Conservation (phyloP, 495 filamentous ascomycete genomes). For the Daldinia caldariorum region DNA sequence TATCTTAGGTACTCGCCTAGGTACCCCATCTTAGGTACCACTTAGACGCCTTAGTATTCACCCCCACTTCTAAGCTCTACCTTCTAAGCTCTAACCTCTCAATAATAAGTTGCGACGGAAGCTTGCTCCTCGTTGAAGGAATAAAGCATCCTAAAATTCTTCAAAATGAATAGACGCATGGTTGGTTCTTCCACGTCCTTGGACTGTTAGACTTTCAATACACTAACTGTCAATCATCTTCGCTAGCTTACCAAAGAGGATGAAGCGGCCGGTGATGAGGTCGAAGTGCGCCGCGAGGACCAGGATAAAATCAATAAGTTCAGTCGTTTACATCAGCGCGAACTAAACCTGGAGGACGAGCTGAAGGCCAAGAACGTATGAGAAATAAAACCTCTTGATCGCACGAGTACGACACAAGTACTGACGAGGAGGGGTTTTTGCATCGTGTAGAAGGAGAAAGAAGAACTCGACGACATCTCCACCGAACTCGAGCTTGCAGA, state of each 20-base stretch:
- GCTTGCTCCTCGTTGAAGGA: slow-evolving; percentile 5
- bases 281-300: slow-evolving; percentile 92
- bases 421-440: slow-evolving; percentile 39
- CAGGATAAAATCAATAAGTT: slow-evolving; percentile 99
- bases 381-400: not conserved
- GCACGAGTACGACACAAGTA: not conserved
- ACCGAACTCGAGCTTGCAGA: slow-evolving; percentile 93
- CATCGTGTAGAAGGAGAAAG: slow-evolving; percentile 87
- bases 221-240: slow-evolving; percentile 26
- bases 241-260: slow-evolving; percentile 92
- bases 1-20: too few relatives aligned
- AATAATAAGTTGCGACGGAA: slow-evolving; percentile 11
- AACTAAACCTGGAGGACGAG: slow-evolving; percentile 79
- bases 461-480: slow-evolving; percentile 92
- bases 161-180: slow-evolving; percentile 55
- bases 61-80: slow-evolving; percentile 27
- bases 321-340: slow-evolving; percentile 90
- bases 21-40: not conserved
- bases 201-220: not conserved
- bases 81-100: slow-evolving; percentile 5
- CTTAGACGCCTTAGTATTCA: not conserved
- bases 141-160: not conserved
- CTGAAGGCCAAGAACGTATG: slow-evolving; percentile 83
- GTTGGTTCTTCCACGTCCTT: slow-evolving; percentile 36
- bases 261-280: slow-evolving; percentile 80